phyloP scores from a whole-genome alignment of 2,329 filamentous ascomycete species.

The Penicillium sp. region DNA sequence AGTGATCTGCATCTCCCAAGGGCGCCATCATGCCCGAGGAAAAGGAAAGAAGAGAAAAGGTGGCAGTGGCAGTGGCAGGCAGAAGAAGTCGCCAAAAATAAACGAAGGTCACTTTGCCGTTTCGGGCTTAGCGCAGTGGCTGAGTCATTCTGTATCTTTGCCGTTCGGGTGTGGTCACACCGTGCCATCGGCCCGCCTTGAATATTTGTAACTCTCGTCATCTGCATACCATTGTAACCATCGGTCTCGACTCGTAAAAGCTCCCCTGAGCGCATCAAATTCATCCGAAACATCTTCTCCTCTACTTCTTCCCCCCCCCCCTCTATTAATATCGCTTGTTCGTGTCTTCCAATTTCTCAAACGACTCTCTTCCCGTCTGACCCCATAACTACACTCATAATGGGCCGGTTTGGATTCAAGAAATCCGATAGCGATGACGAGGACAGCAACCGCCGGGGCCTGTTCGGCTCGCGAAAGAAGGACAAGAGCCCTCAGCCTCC shows the following conservation, averaged over 20 bases:
- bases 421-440: slow-evolving; percentile 56
- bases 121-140: slow-evolving; percentile 19
- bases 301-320: slow-evolving; percentile 1
- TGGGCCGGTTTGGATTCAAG: slow-evolving; percentile 45
- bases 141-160: slow-evolving; percentile 10
- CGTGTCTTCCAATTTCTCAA: background rate
- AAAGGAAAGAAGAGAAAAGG: too few species aligned
- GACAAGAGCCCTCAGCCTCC: slow-evolving; percentile 52
- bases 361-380: background rate
- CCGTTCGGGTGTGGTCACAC: slow-evolving; percentile 4
- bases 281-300: slow-evolving; percentile 12
- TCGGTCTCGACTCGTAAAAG: slow-evolving; percentile 19
- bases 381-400: slow-evolving; percentile 13
- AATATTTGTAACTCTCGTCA: slow-evolving; percentile 2
- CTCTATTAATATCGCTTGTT: slow-evolving; percentile 1
- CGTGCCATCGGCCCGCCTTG: background rate
- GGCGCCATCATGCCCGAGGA: slow-evolving; percentile 19
- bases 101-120: slow-evolving; percentile 17
- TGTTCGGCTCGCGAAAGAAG: slow-evolving; percentile 58
- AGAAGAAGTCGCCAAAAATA: slow-evolving; percentile 25
- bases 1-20: slow-evolving; percentile 43
- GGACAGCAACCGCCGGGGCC: slow-evolving; percentile 52
- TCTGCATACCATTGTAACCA: slow-evolving; percentile 13
- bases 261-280: slow-evolving; percentile 27
- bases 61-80: slow-evolving; percentile 17